phyloP scores from a whole-genome alignment of 2,329 filamentous ascomycete genomes.

The Colletotrichum tamarilloi region DNA sequence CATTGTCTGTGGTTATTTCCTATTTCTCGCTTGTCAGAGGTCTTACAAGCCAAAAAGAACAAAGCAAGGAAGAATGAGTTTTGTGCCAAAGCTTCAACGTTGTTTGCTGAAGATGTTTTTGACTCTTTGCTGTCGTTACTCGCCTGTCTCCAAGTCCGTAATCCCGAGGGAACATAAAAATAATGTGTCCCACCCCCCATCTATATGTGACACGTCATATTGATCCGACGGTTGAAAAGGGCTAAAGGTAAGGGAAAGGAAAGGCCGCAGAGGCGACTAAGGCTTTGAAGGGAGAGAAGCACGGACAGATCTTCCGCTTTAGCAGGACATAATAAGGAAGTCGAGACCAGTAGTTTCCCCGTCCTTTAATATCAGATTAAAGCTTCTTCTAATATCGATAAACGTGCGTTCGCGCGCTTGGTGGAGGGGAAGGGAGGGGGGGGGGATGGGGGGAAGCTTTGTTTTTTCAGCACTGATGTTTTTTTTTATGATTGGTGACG shows the following conservation, averaged over 20 bases:
- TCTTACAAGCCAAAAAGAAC: too few species aligned
- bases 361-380: background rate
- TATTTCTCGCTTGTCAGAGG: too few species aligned
- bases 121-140: background rate
- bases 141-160: background rate
- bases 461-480: background rate
- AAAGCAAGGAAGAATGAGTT: background rate
- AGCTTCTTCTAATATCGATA: background rate
- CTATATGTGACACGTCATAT: background rate
- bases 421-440: too few species aligned
- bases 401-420: background rate
- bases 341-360: background rate
- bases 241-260: background rate
- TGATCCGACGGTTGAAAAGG: background rate
- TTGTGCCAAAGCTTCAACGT: background rate
- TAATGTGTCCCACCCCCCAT: too few species aligned
- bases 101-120: background rate
- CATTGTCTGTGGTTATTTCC: background rate
- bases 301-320: background rate
- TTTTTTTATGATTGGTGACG: background rate
- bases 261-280: background rate
- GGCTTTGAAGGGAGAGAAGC: background rate
- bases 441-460: too few species aligned
- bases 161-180: background rate
- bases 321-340: background rate